Conservation (phyloP, 2,329 filamentous ascomycete species). For the Fusarium duplospermum region DNA sequence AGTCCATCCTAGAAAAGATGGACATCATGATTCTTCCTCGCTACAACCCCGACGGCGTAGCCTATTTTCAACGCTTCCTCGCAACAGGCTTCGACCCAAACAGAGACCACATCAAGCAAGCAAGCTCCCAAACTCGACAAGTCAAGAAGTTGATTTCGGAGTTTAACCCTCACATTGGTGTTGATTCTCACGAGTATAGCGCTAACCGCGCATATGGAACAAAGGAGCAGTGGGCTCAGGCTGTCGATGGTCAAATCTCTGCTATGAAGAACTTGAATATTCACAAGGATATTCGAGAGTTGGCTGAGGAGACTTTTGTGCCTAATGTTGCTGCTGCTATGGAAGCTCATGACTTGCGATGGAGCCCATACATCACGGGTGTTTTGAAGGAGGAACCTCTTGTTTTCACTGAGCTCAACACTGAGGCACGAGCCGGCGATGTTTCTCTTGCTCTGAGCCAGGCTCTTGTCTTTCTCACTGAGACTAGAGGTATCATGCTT, state of each 20-base stretch:
- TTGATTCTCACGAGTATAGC: conserved; percentile 44
- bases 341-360: conserved; percentile 38
- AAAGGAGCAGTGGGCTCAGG: conserved; percentile 38
- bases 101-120: conserved; percentile 44
- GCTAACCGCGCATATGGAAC: conserved; percentile 41
- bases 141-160: conserved; percentile 41
- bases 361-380: conserved; percentile 44
- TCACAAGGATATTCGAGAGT: conserved; percentile 43
- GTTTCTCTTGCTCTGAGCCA: conserved; percentile 43
- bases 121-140: conserved; percentile 37
- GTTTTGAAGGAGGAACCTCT: conserved; percentile 23
- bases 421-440: conserved; percentile 39
- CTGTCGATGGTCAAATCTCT: conserved; percentile 42
- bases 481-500: conserved; percentile 45
- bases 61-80: conserved; percentile 44
- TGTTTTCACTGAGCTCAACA: conserved; percentile 43
- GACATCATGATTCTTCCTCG: conserved; percentile 45
- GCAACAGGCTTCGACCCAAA: conserved; percentile 45
- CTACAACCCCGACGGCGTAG: conserved; percentile 46
- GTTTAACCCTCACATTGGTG: conserved; percentile 41
- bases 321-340: conserved; percentile 36
- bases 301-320: conserved; percentile 35
- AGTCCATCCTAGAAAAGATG: conserved; percentile 41
- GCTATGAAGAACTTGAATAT: conserved; percentile 46
- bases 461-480: conserved; percentile 42